Base-by-base conservation (phyloP, 1,284 basidiomycete species). In the Sporisorium reilianum region DNA sequence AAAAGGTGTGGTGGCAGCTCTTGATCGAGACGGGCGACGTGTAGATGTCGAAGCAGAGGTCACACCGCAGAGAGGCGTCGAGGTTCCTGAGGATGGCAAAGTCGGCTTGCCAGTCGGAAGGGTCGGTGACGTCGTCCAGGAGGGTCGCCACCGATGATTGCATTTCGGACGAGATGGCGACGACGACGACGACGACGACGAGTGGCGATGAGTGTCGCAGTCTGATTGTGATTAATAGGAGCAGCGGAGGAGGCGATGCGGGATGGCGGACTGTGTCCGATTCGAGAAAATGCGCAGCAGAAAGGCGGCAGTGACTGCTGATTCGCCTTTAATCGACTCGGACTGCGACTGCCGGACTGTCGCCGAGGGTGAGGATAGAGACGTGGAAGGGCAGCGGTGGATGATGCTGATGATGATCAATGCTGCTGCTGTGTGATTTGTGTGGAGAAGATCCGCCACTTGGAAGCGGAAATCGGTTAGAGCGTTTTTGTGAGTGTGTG, bases 41-140 rank as follows among this genome's bases (percentile, higher is more conserved):
- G 55, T 76, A 80, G 32, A 84, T 79, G 55, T 80, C 80, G 30
- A 75, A 81, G 74, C 82, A 84, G 5, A 84, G 65, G 30, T 79
- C 77, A 58, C 82, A 84, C 0, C 82, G 75, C 20, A 84, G 52
- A 0, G 67, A 72, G 8, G 64, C 56, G 51, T 84, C 82, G 49
- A 84, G 75, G 18, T 74, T 60, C 28, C 58, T 63, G n/a, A 84
- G 62, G 8, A 57, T 55, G 18, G 45, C 42, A 55, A 76, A 78
- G n/a, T 70, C 74, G 30, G 55, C 44, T 20, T 68, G 60, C 82
- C 82, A 84, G 48, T 84, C 82, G 32, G 70, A 71, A 5, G 82
- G 82, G 55, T 84, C 82, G 41, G 77, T 73, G 38, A 77, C 81
- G 20, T 72, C 70, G 41, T 70, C 63, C 41, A 80, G 60, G 23